Evolutionary conservation across 2,329 filamentous ascomycete genomes (phyloP), one percentile per base, ranked within the genome.

Genomic region (Colletotrichum camelliae): DNA sequence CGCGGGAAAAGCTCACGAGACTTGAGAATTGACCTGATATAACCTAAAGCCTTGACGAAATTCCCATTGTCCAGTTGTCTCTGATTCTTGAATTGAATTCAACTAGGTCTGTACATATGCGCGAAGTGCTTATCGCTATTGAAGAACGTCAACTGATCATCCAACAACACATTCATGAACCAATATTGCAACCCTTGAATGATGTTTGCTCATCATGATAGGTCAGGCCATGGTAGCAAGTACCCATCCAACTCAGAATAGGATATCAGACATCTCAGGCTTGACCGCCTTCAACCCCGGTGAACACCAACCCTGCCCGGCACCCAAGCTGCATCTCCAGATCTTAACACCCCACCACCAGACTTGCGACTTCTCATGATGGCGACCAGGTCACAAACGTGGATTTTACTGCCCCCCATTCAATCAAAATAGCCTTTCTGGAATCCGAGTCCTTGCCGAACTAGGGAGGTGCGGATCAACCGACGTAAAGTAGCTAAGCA

Each of bases 381-480:
- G 12, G 13, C 6, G 2, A 48, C 39, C 13, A n/a, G 39, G 39
- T 16, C 39, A 48, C 39, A 12, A 8, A 13, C 39, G 9, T 48
- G 12, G 39, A 48, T 48, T 16, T 15, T 12, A 48, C 13, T 7
- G n/a, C 12, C 13, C 39, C n/a, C 39, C 4, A 58, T 21, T 58
- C 27, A 27, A 27, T 62, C 18, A 62, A 62, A 62, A 62, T 62
- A 62, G 58, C 58, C 18, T n/a, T 33, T 62, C n/a, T 33, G 18
- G 10, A 33, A n/a, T 4, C 31, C 33, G 35, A 24, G 21, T 15
- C 35, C 61, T 43, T 65, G 61, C 61, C 61, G 5, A 27, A 65
- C 16, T 48, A 48, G 61, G 61, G 33, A 65, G 61, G 61, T 65
- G 35, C 35, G 10, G 61, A 65, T 65, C 61, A 60, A 24, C 43